These are phyloP conservation scores for Globisporangium radiosum DNA, from an alignment of 352 stramenopile species.

Conservation along the genomic window DNA sequence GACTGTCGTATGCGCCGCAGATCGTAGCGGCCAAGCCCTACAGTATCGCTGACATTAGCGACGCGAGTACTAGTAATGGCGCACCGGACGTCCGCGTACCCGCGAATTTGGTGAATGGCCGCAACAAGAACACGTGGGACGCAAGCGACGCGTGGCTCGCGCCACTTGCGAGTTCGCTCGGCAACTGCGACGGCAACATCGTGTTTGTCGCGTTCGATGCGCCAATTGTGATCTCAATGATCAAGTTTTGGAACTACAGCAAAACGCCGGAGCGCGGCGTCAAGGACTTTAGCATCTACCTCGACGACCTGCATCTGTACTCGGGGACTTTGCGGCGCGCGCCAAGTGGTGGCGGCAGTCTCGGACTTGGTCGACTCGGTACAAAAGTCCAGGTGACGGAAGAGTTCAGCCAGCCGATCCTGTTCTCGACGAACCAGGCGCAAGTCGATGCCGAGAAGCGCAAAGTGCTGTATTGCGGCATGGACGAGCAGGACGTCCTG, in stretches of 20 bases:
- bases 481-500: conserved; percentile 82
- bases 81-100: conserved; percentile 33
- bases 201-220: conserved; percentile 70
- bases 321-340: conserved; percentile 55
- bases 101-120: conserved; percentile 54
- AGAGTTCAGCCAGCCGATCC: conserved; percentile 72
- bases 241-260: conserved; percentile 89
- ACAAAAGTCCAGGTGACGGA: conserved; percentile 40
- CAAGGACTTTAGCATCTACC: conserved; percentile 76
- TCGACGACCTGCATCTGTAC: conserved; percentile 84
- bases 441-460: conserved; percentile 66
- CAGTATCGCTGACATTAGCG: conserved; percentile 43
- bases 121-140: conserved; percentile 76
- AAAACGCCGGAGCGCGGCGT: conserved; percentile 82
- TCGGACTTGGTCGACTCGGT: conserved; percentile 21
- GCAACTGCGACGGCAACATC: conserved; percentile 45
- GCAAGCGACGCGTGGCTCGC: conserved; percentile 67
- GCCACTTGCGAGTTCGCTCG: conserved; percentile 63
- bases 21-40: conserved; percentile 48
- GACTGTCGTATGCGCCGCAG: conserved; percentile 25
- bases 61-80: background rate
- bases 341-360: conserved; percentile 16
- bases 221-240: conserved; percentile 65
- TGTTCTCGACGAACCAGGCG: conserved; percentile 68
- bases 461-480: conserved; percentile 60